Evolutionary conservation across 208 protist genomes (phyloP).

Genomic region (Trypanosomatidae sp.): DNA sequence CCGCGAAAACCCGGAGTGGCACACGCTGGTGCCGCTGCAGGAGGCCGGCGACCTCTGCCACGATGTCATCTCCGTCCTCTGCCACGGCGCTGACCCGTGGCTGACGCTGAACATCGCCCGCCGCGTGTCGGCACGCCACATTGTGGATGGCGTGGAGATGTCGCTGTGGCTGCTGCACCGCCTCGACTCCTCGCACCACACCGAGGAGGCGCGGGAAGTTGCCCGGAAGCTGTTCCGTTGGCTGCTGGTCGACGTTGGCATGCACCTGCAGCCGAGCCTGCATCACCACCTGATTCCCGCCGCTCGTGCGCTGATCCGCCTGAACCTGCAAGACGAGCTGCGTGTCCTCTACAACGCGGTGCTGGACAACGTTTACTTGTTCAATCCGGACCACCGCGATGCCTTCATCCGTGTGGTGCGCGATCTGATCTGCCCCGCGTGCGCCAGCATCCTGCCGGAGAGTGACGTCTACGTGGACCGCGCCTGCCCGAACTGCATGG

Average conservation of each 20-base stretch:
- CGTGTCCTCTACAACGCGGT: slow-evolving; percentile 77
- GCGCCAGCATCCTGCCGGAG: slow-evolving; percentile 57
- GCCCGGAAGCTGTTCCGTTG: slow-evolving; percentile 76
- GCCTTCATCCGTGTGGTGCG: slow-evolving; percentile 72
- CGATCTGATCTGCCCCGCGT: slow-evolving; percentile 77
- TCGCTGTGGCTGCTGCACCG: slow-evolving; percentile 80
- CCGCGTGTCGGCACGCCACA: slow-evolving; percentile 46
- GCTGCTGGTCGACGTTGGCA: slow-evolving; percentile 77
- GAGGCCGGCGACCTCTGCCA: slow-evolving; percentile 68
- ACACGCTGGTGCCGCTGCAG: slow-evolving; percentile 37
- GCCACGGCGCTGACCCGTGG: slow-evolving; percentile 80
- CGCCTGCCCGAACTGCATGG: slow-evolving; percentile 66
- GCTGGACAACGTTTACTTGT: slow-evolving; percentile 72
- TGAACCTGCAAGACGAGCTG: slow-evolving; percentile 70
- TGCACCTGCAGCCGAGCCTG: slow-evolving; percentile 73
- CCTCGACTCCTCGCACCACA: slow-evolving; percentile 74
- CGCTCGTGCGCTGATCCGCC: slow-evolving; percentile 68
- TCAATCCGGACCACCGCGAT: slow-evolving; percentile 55
- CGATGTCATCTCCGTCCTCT: no score
- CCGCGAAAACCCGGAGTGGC: slow-evolving; percentile 65
- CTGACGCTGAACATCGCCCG: slow-evolving; percentile 79
- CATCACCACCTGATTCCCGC: slow-evolving; percentile 76
- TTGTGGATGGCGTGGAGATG: slow-evolving; percentile 83
- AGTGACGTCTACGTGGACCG: slow-evolving; percentile 66
- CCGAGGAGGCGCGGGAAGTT: slow-evolving; percentile 63